phyloP scores from a whole-genome alignment of 2,329 filamentous ascomycete species.

The Elsinoe australis region DNA sequence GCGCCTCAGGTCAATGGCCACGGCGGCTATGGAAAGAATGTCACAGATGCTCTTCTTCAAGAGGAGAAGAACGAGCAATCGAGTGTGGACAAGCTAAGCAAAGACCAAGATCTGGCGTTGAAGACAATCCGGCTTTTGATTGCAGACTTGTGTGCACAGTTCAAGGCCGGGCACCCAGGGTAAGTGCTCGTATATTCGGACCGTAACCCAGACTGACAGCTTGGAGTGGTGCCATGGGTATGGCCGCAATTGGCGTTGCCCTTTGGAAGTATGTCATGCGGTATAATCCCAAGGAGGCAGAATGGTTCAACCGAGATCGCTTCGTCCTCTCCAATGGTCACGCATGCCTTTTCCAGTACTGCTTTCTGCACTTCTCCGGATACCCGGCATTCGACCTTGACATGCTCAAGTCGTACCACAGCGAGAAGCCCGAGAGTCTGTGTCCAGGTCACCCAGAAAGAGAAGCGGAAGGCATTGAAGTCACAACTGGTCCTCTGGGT shows the following conservation, averaged over 20 bases:
- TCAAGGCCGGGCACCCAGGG: constrained; percentile 62
- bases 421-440: constrained; percentile 40
- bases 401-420: constrained; percentile 50
- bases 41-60: constrained; percentile 13
- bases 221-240: constrained; percentile 48
- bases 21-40: constrained; percentile 9
- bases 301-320: constrained; percentile 55
- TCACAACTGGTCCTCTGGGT: constrained; percentile 53
- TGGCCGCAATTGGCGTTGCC: constrained; percentile 55
- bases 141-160: constrained; percentile 62
- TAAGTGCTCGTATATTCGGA: constrained; percentile 30
- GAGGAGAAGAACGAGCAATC: constrained; percentile 12
- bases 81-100: constrained; percentile 15
- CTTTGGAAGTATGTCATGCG: constrained; percentile 57
- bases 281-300: constrained; percentile 49
- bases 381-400: constrained; percentile 51
- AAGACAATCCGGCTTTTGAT: constrained; percentile 56
- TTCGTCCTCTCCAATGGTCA: constrained; percentile 58
- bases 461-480: constrained; percentile 50
- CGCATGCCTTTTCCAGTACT: constrained; percentile 50
- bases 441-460: constrained; percentile 48
- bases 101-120: constrained; percentile 43
- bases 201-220: neutral
- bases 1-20: constrained; percentile 4
- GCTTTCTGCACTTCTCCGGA: constrained; percentile 45